Evolutionary conservation across 2,329 filamentous ascomycete species (phyloP), one percentile per base, ranked within the genome.

Genomic region (Colletotrichum incanum): DNA sequence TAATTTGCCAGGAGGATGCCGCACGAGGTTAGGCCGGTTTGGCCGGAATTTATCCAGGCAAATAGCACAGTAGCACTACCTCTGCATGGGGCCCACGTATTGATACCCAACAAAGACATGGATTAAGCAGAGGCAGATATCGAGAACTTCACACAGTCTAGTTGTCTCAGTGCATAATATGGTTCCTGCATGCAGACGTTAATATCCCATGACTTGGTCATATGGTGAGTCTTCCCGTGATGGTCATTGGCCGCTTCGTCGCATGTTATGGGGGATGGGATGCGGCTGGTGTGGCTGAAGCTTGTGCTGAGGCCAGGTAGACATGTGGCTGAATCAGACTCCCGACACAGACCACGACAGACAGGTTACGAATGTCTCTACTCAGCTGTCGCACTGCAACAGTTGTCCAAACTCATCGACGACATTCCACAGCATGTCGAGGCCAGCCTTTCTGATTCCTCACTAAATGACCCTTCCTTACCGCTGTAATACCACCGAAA

Each of bases 41-140:
- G 28, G 50, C 28, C 55, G 43, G n/a, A 16, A 49, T 26, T 37
- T 26, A 23, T 49, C 31, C 28, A 64, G 56, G 59, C 31, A 43
- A 12, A n/a, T 16, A 39, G 18, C 23, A 41, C 9, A 55, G 59
- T 23, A 18, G 39, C 45, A 39, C 28, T 37, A 18, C 26, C 16
- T 47, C n/a, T 47, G 20, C 20, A 54, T 41, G n/a, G 28, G 20
- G 59, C 54, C 54, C 39, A n/a, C 54, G 65, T 50, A 67, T 70
- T 50, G 70, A 72, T 72, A 72, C 70, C 70, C 70, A 65, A 49
- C 43, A 64, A 71, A 61, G 23, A 70, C 28, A 54, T 55, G 59
- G 50, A 66, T 60, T 26, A 41, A 39, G 14, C 34, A 39, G n/a
- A 52, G 60, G 23, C 34, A 5, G n/a, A 28, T 20, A 54, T 58